A percentile compares a stretch with the other conserved stretches of the same genome.
Conservation (phyloP, 768 basidiomycete genomes). For the Lyophyllum atratum region DNA sequence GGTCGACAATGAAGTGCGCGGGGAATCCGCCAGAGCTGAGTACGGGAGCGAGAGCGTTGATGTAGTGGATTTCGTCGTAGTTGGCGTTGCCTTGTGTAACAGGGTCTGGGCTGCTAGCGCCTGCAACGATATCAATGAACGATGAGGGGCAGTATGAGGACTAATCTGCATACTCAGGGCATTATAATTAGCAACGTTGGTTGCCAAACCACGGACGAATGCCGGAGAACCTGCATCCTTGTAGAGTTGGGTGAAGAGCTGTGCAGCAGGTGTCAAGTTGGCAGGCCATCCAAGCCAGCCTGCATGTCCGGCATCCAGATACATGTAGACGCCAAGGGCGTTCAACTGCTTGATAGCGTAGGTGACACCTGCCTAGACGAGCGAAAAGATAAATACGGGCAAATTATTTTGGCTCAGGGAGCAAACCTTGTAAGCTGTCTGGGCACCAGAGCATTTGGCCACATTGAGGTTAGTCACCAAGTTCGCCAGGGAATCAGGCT, state of each 20-base stretch:
- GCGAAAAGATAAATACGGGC: background rate
- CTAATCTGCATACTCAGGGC: conserved; percentile 30
- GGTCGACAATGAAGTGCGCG: conserved; percentile 67
- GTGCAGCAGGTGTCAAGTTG: conserved; percentile 59
- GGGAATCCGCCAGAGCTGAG: conserved; percentile 49
- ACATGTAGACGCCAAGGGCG: conserved; percentile 57
- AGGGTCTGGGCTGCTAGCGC: conserved; percentile 54
- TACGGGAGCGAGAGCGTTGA: conserved; percentile 52
- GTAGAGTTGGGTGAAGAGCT: conserved; percentile 53
- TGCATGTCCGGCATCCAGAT: conserved; percentile 64
- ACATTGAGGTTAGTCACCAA: conserved; percentile 68
- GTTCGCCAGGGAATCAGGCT: conserved; percentile 70
- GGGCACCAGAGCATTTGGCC: conserved; percentile 53
- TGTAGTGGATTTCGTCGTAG: conserved; percentile 64
- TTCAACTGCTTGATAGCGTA: conserved; percentile 61
- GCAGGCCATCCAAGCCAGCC: conserved; percentile 74
- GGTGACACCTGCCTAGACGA: conserved; percentile 42
- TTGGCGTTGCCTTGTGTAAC: conserved; percentile 60
- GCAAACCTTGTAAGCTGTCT: conserved; percentile 50
- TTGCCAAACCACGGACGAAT: conserved; percentile 64
- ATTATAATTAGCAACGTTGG: conserved; percentile 54
- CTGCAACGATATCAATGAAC: conserved; percentile 32
- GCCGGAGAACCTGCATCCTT: conserved; percentile 51
- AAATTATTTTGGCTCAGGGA: background rate
- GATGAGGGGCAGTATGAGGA: background rate